A percentile compares a stretch with the other conserved stretches of the same genome.
Conservation (phyloP, 306 rosid genomes). For the cucumber (Cucumis sativus) region Cucumber_9930_V3 NC_026657.2:21109001-21109500, state of each 20-base stretch:
- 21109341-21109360: not conserved
- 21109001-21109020: not conserved
- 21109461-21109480: too few species aligned
- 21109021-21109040: not conserved
- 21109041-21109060: not conserved
- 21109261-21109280: not conserved
- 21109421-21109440: not conserved
- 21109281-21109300: not conserved
- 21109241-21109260: not conserved
- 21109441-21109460: not conserved
- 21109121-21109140: conserved; percentile 57
- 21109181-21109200: too few species aligned
- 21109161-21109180: conserved; percentile 10
- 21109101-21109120: conserved; percentile 21
- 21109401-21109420: too few species aligned
- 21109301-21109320: not conserved
- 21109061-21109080: not conserved
- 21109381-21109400: not conserved
- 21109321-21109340: not conserved
- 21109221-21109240: not conserved
- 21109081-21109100: not conserved
- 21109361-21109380: too few species aligned
- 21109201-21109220: not conserved
- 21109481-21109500: too few species aligned
- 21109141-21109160: conserved; percentile 57